Evolutionary conservation across 257 asterid genomes (phyloP).

Genomic region (Rehmannia glutinosa): DNA sequence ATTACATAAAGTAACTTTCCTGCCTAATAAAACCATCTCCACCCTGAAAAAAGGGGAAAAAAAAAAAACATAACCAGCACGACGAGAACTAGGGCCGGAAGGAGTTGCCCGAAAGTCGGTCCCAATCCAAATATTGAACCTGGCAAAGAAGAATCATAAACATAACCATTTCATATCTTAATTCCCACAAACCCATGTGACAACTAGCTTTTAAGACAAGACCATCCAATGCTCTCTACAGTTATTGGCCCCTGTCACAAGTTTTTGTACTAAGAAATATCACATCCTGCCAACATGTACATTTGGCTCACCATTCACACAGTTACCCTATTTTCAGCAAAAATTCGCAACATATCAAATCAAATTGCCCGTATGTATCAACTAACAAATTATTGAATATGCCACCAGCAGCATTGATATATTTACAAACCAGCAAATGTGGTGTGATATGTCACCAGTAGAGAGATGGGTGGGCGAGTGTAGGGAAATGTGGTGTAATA

Average conservation of each 20-base stretch:
- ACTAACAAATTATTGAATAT: not conserved
- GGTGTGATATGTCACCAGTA: not conserved
- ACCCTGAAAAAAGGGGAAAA: not conserved
- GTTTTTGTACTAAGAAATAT: not conserved
- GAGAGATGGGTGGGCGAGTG: not conserved
- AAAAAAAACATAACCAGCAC: not conserved
- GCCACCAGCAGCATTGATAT: not conserved
- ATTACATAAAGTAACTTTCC: not conserved
- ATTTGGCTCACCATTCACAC: not conserved
- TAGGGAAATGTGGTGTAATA: not conserved
- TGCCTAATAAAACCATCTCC: not conserved
- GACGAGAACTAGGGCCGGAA: too few relatives aligned
- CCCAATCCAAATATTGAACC: not conserved
- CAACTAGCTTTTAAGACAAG: not conserved
- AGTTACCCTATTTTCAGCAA: not conserved
- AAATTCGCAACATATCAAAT: not conserved
- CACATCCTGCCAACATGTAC: too few relatives aligned
- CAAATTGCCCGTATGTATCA: not conserved
- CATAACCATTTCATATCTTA: not conserved
- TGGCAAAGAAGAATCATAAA: not conserved
- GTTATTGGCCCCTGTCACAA: not conserved
- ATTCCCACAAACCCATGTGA: not conserved
- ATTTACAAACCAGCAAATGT: not conserved
- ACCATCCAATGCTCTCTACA: not conserved
- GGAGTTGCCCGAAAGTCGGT: too few relatives aligned